These are phyloP conservation scores for Harringtonia aguacate DNA, from an alignment of 2,329 filamentous ascomycete species.

Conservation along the genomic window DNA sequence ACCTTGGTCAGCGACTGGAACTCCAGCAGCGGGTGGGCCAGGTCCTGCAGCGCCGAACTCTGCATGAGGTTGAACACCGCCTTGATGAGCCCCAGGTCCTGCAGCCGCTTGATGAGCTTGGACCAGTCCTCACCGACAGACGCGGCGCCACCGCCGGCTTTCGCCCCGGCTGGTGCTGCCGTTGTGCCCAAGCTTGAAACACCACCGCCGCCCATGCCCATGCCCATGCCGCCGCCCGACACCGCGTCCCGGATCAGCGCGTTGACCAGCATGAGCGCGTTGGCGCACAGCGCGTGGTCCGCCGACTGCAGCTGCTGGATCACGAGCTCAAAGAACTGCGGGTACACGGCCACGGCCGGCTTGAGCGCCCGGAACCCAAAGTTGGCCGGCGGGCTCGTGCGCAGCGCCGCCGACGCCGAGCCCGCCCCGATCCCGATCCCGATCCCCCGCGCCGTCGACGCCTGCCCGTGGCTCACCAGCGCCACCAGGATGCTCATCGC, in stretches of 20 bases:
- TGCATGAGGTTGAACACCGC: conserved; percentile 92
- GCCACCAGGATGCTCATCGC: conserved; percentile 95
- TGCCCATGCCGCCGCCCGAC: conserved; percentile 38
- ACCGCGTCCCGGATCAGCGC: conserved; percentile 88
- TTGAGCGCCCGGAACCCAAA: conserved; percentile 89
- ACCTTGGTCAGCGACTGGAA: conserved; percentile 90
- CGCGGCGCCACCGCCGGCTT: not conserved
- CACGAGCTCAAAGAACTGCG: conserved; percentile 89
- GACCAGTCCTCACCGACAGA: conserved; percentile 66
- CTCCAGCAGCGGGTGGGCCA: conserved; percentile 81
- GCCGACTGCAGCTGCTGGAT: conserved; percentile 86
- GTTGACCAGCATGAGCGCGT: conserved; percentile 91
- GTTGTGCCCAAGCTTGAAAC: no score
- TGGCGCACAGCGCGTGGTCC: conserved; percentile 91
- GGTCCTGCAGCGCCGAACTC: conserved; percentile 80
- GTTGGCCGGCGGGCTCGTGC: conserved; percentile 36
- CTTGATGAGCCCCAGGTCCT: conserved; percentile 87
- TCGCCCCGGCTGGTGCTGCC: conserved; percentile 15
- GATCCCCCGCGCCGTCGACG: conserved; percentile 30
- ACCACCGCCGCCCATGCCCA: no score
- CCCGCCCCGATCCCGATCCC: conserved; percentile 6
- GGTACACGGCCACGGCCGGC: conserved; percentile 81
- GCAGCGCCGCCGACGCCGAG: conserved; percentile 12
- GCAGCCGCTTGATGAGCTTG: conserved; percentile 85
- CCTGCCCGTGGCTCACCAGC: conserved; percentile 77